phyloP scores from a whole-genome alignment of 2,329 filamentous ascomycete genomes.

The Cladobotryum protrusum region DNA sequence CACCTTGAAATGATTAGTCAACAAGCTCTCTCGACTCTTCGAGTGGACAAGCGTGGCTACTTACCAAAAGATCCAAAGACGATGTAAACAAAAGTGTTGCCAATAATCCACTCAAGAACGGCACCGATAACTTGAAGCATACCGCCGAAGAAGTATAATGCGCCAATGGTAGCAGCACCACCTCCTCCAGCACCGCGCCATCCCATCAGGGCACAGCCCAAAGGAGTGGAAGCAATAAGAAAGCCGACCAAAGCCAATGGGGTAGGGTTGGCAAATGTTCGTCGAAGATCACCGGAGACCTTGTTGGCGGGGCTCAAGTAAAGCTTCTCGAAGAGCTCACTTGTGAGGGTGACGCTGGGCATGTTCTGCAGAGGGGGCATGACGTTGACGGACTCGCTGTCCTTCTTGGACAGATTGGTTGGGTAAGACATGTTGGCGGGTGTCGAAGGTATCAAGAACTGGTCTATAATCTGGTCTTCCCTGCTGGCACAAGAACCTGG shows the following conservation, averaged over 20 bases:
- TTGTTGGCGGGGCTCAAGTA: constrained; percentile 45
- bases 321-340: constrained; percentile 52
- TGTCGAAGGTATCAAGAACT: too few relatives aligned
- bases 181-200: constrained; percentile 39
- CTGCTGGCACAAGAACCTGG: too few relatives aligned
- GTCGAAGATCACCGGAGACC: constrained; percentile 42
- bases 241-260: constrained; percentile 32
- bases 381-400: too few relatives aligned
- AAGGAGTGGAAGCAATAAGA: neutral
- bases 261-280: constrained; percentile 50
- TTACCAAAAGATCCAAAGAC: constrained; percentile 33
- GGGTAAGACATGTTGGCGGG: too few relatives aligned
- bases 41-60: too few relatives aligned
- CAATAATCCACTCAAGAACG: constrained; percentile 45
- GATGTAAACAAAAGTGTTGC: constrained; percentile 48
- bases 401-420: too few relatives aligned
- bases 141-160: constrained; percentile 41
- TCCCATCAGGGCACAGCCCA: constrained; percentile 36
- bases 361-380: too few relatives aligned
- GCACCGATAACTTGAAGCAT: constrained; percentile 40
- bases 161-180: constrained; percentile 37
- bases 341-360: constrained; percentile 38
- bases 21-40: too few relatives aligned
- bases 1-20: too few relatives aligned
- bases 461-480: too few relatives aligned